Evolutionary conservation across 257 asterid genomes (phyloP).

Genomic region (Solanum tarijense): DNA sequence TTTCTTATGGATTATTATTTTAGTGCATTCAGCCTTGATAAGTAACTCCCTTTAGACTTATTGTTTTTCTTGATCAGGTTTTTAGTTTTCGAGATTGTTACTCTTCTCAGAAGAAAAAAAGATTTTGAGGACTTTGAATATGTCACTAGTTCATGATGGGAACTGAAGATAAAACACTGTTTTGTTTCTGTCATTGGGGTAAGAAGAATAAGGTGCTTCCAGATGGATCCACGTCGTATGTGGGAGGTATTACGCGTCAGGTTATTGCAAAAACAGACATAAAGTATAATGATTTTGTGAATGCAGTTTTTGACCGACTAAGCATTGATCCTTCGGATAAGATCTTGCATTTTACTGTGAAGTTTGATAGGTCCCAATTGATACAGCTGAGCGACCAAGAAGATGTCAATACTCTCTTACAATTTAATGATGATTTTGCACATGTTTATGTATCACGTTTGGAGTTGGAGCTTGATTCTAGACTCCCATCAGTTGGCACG

Average conservation of each 20-base stretch:
- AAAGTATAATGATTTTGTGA: neutral
- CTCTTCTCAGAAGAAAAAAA: neutral
- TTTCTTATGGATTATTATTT: neutral
- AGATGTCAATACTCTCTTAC: neutral
- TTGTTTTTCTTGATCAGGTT: neutral
- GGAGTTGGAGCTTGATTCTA: neutral
- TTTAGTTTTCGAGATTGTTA: neutral
- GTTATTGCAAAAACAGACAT: neutral
- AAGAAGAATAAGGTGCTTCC: neutral
- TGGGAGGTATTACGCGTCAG: neutral
- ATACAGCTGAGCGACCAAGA: constrained; percentile 1
- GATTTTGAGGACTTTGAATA: neutral
- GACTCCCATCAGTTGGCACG: neutral
- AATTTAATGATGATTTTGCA: neutral
- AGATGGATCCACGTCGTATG: neutral
- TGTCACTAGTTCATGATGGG: neutral
- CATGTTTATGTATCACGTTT: neutral
- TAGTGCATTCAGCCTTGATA: neutral
- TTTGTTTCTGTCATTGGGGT: constrained; percentile 3
- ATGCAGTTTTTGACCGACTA: neutral
- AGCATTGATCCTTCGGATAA: neutral
- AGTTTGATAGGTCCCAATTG: constrained; percentile 1
- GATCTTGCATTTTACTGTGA: neutral
- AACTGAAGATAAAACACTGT: neutral
- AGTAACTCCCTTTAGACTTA: neutral